Base-by-base conservation (phyloP, 2,329 filamentous ascomycete species). In the Pseudogymnoascus sp. region DNA sequence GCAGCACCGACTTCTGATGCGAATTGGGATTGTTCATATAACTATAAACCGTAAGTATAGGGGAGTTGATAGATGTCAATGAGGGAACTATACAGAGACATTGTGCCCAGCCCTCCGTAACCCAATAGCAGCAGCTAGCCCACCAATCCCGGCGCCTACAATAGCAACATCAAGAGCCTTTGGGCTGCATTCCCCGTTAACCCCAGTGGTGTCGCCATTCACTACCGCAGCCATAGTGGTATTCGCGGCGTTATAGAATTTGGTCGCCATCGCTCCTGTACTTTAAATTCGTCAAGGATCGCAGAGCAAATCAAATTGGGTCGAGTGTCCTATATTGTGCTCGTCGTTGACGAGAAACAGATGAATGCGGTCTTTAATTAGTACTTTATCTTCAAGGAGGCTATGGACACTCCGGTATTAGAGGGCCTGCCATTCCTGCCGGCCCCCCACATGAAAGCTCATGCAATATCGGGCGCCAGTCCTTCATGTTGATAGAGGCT, bases 1-100 rank as follows among this genome's bases (percentile, higher is more conserved):
- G 84, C 84, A 2, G 85, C 84, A 0, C 84, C 85, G 1, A 78
- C 73, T 70, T 87, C 84, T 60, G 75, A 79, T 14, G 80, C 79
- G 35, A 86, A 79, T 1, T 75, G 74, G 0, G 83, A 85, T 69
- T 83, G 79, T 66, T 87, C 84, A 60, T 78, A 81, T 0, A 85
- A 64, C 79, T 83, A 62, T 11, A 28, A 31, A n/a, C 14, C 23
- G 38, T 61, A 8, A 44, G 16, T 44, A 44, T 16, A 6, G 33
- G 60, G 16, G 28, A 6, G 40, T 16, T 31, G n/a, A 10, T 42
- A 33, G 16, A 62, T 16, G 60, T 23, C 7, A 28, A 14, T 28
- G 28, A 25, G 28, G 28, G 4, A 4, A 23, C 50, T 65, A 60
- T 64, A 68, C 66, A 12, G 38, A 44, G 5, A 69, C 66, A 38